Evolutionary conservation across 2,329 filamentous ascomycete genomes (phyloP).

Genomic region (Alternaria sp.): DNA sequence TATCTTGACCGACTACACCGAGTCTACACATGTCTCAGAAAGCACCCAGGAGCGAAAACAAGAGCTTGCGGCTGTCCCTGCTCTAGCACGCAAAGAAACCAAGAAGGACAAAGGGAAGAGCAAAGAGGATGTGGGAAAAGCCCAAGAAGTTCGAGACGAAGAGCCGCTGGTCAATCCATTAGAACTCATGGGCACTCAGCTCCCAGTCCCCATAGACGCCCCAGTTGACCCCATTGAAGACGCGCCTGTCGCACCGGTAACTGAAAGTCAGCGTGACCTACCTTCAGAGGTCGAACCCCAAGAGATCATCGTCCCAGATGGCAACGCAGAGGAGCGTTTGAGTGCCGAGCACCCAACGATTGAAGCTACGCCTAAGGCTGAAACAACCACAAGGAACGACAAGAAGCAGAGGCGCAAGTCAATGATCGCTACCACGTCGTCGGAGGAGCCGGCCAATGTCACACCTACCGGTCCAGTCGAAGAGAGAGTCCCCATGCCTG

Average conservation of each 20-base stretch:
- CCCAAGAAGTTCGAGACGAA: not conserved
- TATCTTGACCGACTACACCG: not conserved
- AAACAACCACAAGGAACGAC: slow-evolving; percentile 17
- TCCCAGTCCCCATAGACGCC: not conserved
- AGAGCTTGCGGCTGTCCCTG: slow-evolving; percentile 20
- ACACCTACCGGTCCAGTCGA: not conserved
- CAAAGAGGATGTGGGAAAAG: slow-evolving; percentile 19
- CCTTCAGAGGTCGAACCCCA: not conserved
- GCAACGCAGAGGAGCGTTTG: not conserved
- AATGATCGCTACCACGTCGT: slow-evolving; percentile 16
- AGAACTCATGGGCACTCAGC: not conserved
- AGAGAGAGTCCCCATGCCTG: not conserved
- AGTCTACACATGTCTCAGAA: not conserved
- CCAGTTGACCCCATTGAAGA: not conserved
- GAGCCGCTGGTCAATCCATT: not conserved
- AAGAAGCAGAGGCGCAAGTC: slow-evolving; percentile 31
- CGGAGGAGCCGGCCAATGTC: not conserved
- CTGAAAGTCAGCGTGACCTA: not conserved
- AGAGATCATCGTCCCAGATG: not conserved
- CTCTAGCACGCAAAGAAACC: slow-evolving; percentile 33
- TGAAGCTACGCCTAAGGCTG: slow-evolving; percentile 9
- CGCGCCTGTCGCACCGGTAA: not conserved
- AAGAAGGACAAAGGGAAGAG: slow-evolving; percentile 46
- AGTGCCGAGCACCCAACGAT: not conserved
- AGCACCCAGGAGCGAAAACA: slow-evolving; percentile 10